Base-by-base conservation (phyloP, 345 rosid species). In the Populus ilicifolia region DNA sequence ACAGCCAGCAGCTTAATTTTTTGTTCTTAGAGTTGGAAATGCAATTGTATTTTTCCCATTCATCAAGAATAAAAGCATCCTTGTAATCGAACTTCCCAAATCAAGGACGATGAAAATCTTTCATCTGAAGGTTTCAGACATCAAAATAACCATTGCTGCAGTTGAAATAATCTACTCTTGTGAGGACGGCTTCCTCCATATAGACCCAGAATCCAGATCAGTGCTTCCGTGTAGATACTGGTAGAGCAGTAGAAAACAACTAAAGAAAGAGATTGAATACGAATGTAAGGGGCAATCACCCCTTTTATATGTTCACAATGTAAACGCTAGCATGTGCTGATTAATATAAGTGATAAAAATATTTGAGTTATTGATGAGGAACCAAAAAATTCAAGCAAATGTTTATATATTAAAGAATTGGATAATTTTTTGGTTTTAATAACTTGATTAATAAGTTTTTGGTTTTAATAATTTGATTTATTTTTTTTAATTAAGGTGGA, bases 1-100 rank as follows among this genome's bases (percentile, higher is more conserved):
- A 7, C 89, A 80, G 77, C 89, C 93, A 13, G 88, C 80, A 5
- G 23, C 77, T 30, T 91, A 88, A 88, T 78, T 44, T 36, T 12
- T 36, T 43, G 0, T 13, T 29, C 39, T 8, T 5, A 3, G 65
- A 48, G 48, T 16, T 67, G 27, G 44, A 70, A 63, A 74, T 38
- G 23, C 43, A 36, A 21, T 11, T 30, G 9, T n/a, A 23, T 66
- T 71, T 56, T 38, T 36, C 29, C 20, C 30, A 59, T 36, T 5
- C 14, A 25, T 71, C 8, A 23, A 71, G 23, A 77, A 77, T 56
- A 70, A 70, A 44, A 35, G 16, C 62, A n/a, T 36, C 52, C 35
- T 25, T 18, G 29, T 30, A 30, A 36, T 16, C 10, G 16, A 54
- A 23, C 25, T 36, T 54, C 41, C 39, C 39, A 18, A 11, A 25